phyloP scores from a whole-genome alignment of 805 yeast species.

The Peterozyma xylosa region DNA sequence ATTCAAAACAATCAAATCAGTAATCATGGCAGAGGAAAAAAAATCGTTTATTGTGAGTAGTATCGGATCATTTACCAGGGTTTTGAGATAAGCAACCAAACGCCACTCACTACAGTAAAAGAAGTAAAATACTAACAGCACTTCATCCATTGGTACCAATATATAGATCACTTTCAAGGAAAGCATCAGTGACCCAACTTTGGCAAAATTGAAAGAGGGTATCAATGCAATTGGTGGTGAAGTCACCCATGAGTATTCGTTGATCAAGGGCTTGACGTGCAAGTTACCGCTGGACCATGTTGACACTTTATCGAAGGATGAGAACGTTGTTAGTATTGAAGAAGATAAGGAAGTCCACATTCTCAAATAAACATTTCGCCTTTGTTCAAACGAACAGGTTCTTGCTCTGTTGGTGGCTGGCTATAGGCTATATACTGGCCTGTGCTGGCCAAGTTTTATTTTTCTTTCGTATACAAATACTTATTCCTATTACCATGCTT shows the following conservation, averaged over 20 bases:
- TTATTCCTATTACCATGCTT: too few relatives aligned
- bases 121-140: too few relatives aligned
- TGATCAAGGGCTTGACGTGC: slow-evolving; percentile 61
- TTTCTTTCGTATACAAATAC: too few relatives aligned
- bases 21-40: slow-evolving; percentile 13
- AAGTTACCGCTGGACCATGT: slow-evolving; percentile 51
- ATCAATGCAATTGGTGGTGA: slow-evolving; percentile 49
- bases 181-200: slow-evolving; percentile 22
- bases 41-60: slow-evolving; percentile 24
- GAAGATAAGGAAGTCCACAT: slow-evolving; percentile 61
- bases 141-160: too few relatives aligned
- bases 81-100: neutral
- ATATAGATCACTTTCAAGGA: slow-evolving; percentile 31
- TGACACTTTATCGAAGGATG: slow-evolving; percentile 35
- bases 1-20: too few relatives aligned
- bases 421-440: too few relatives aligned
- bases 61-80: neutral
- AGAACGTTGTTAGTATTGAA: slow-evolving; percentile 51
- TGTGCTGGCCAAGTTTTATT: too few relatives aligned
- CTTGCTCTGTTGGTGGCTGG: too few relatives aligned
- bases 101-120: neutral
- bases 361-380: slow-evolving; percentile 17
- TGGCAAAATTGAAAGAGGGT: slow-evolving; percentile 35
- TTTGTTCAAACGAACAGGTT: too few relatives aligned
- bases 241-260: slow-evolving; percentile 50